phyloP scores from a whole-genome alignment of 352 stramenopile species.

The Phytophthora fragariaefolia region DNA sequence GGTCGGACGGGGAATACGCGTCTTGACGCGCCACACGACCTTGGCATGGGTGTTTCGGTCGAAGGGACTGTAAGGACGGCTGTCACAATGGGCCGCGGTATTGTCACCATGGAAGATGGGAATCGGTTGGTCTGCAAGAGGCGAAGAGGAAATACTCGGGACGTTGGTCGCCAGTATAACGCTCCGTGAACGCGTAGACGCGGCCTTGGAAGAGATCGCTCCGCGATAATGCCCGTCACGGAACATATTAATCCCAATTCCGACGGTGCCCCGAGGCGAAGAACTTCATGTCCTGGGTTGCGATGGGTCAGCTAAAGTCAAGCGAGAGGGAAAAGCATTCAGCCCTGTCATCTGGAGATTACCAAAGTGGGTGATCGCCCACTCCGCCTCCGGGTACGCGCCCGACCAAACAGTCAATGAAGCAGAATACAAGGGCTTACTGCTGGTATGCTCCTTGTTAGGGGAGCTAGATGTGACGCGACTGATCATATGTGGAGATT shows the following conservation, averaged over 20 bases:
- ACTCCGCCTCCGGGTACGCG: not conserved
- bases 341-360: slow-evolving; percentile 17
- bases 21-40: no score
- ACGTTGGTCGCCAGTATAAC: slow-evolving; percentile 8
- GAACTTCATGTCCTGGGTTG: slow-evolving; percentile 3
- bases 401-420: slow-evolving; percentile 28
- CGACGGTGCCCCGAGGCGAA: not conserved
- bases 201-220: not conserved
- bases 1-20: no score
- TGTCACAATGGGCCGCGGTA: no score
- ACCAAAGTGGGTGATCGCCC: slow-evolving; percentile 5
- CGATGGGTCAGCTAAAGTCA: slow-evolving; percentile 9
- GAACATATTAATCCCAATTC: not conserved
- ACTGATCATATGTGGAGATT: slow-evolving; percentile 9
- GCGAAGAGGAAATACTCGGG: slow-evolving; percentile 6
- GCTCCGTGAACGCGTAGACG: not conserved
- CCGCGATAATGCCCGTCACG: not conserved
- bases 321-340: not conserved
- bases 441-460: not conserved
- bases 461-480: not conserved
- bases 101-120: slow-evolving; percentile 3
- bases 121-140: not conserved
- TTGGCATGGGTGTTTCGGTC: no score
- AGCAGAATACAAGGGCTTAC: slow-evolving; percentile 20
- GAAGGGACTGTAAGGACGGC: no score